Evolutionary conservation across 441 rosid genomes (phyloP), one percentile per base, ranked within the genome.

Genomic region (Arabidopsis hybrid): DNA sequence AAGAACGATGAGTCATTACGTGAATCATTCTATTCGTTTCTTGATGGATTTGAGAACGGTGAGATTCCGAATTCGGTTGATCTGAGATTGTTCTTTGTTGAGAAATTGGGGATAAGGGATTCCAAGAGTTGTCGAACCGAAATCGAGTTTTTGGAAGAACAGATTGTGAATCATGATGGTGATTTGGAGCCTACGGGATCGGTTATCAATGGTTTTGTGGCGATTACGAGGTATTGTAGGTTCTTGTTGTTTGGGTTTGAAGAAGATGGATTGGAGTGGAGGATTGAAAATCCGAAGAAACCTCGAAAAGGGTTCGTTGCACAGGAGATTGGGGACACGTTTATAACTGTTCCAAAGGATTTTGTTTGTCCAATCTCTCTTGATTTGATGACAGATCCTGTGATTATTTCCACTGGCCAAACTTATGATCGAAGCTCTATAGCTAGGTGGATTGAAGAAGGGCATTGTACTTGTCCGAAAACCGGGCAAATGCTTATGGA

Each of bases 381-480:
- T 75, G 99, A 95, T 79, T 74, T 95, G 89, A 95, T 95, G 97
- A 82, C 77, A 14, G 98, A 95, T 84, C 99, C 99, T 0, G 97
- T 92, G 74, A 88, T 88, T 35, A 69, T 92, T 11, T 91, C 97
- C 0, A 92, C 97, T 0, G 96, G 98, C 8, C 99, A 95, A 72
- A 95, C 96, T 2, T 95, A 92, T 59, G 98, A 95, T 56, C 84
- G 97, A 81, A 82, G 87, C 74, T 86, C 96, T 0, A 91, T 95
- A 62, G 68, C 91, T 17, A 85, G 99, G 70, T 95, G 99, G 99
- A 71, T 95, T 65, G 98, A 92, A 65, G 96, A 89, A 83, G 97
- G 98, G 45, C 93, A 92, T 56, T 78, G 82, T 71, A 85, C 87
- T 55, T 95, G 97, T 71, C 99, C 97, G 0, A 92, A 92, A 78